These are phyloP conservation scores for Mariannaea elegans DNA, from an alignment of 2,329 filamentous ascomycete species.

Conservation along the genomic window DNA sequence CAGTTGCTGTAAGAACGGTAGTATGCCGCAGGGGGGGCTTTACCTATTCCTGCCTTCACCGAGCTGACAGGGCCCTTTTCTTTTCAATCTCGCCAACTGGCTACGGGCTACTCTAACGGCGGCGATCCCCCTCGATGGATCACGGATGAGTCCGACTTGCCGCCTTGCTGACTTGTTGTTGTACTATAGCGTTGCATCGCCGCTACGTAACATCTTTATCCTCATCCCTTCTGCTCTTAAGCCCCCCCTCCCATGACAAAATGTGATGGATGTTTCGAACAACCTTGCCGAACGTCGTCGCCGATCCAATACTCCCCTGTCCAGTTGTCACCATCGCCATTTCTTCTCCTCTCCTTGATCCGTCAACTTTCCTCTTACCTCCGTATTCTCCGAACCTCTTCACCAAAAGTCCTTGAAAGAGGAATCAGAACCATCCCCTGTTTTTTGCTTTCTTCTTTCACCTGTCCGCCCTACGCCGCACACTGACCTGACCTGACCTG, in stretches of 20 bases:
- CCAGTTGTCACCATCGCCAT: neutral
- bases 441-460: conserved; percentile 1
- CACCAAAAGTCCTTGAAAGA: neutral
- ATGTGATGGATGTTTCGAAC: neutral
- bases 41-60: conserved; percentile 10
- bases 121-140: conserved; percentile 9
- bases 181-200: conserved; percentile 1
- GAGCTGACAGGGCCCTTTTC: conserved; percentile 8
- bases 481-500: conserved; percentile 17
- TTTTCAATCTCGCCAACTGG: neutral
- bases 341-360: neutral
- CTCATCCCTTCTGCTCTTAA: neutral
- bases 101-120: conserved; percentile 22
- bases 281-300: neutral
- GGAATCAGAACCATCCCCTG: neutral
- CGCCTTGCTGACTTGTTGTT: neutral
- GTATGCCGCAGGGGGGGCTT: neutral
- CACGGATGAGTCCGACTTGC: neutral
- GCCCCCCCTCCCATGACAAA: neutral
- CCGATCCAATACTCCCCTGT: neutral
- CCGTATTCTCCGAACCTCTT: neutral
- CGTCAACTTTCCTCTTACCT: neutral
- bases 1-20: no score
- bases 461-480: conserved; percentile 7
- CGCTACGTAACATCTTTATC: conserved; percentile 1